phyloP scores from a whole-genome alignment of 108 stramenopile genomes.

The Poteriospumella lacustris region DNA sequence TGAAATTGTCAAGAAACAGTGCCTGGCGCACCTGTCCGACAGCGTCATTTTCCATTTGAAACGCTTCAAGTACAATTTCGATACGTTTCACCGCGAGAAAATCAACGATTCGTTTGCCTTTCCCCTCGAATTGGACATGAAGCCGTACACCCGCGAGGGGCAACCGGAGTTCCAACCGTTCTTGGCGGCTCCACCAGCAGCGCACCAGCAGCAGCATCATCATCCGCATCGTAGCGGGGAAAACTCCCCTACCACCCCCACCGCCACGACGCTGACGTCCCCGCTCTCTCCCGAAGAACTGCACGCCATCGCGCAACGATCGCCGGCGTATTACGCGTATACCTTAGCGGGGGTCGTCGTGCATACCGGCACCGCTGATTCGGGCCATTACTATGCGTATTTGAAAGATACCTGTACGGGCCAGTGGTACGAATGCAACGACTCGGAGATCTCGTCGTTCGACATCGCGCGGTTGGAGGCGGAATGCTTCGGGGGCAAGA shows the following conservation, averaged over 20 bases:
- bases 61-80: conserved; percentile 61
- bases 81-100: conserved; percentile 54
- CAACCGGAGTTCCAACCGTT: too few relatives aligned
- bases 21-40: conserved; percentile 32
- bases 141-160: conserved; percentile 52
- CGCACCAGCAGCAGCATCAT: too few relatives aligned
- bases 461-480: conserved; percentile 44
- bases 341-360: conserved; percentile 59
- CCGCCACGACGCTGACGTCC: conserved; percentile 3
- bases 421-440: conserved; percentile 63
- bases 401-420: conserved; percentile 23
- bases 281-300: conserved; percentile 20
- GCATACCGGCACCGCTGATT: conserved; percentile 61
- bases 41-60: conserved; percentile 59
- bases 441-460: conserved; percentile 51
- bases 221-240: neutral
- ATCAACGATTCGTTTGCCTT: conserved; percentile 59
- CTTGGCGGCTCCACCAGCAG: too few relatives aligned
- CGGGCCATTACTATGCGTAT: conserved; percentile 63
- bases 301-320: neutral
- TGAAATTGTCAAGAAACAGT: conserved; percentile 8
- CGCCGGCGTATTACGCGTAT: conserved; percentile 44
- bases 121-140: conserved; percentile 57
- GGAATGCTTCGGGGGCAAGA: conserved; percentile 60
- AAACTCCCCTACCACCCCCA: neutral